Evolutionary conservation across 2,329 filamentous ascomycete species (phyloP).

Genomic region (Neurospora sp.): DNA sequence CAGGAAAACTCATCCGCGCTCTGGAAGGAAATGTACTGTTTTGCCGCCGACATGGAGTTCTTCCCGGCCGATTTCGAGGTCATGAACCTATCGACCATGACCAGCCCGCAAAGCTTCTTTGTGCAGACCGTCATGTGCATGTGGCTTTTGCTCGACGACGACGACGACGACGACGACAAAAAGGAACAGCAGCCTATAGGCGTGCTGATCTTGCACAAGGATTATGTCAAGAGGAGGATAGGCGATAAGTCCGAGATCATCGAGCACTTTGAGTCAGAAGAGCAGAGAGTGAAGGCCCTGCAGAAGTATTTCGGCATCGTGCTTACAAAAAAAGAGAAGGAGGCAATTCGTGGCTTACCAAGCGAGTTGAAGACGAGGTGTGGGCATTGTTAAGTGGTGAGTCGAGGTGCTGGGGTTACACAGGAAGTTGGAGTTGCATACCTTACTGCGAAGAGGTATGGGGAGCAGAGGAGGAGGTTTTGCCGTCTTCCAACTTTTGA

Average conservation of each 20-base stretch:
- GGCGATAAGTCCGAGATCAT: constrained; percentile 30
- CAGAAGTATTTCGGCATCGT: constrained; percentile 39
- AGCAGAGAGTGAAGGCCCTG: constrained; percentile 37
- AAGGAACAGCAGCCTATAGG: constrained; percentile 20
- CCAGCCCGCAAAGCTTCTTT: constrained; percentile 27
- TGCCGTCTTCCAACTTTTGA: neutral
- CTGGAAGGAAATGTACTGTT: constrained; percentile 41
- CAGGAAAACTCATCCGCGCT: constrained; percentile 20
- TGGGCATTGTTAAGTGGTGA: neutral
- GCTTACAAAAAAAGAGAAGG: constrained; percentile 34
- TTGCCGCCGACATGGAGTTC: constrained; percentile 37
- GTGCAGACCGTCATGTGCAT: constrained; percentile 27
- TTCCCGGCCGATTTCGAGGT: constrained; percentile 35
- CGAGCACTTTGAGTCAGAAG: constrained; percentile 34
- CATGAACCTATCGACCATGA: constrained; percentile 32
- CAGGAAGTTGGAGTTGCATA: neutral
- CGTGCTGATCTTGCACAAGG: constrained; percentile 31
- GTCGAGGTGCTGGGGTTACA: neutral
- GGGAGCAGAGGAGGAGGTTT: neutral
- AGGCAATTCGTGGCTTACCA: constrained; percentile 33
- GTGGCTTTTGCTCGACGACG: constrained; percentile 19
- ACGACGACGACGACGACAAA: neutral
- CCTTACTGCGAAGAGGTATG: neutral
- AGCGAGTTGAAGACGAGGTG: constrained; percentile 17
- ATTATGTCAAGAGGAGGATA: constrained; percentile 33